Evolutionary conservation across 73 alveolate species (phyloP), one percentile per base, ranked within the genome.

Genomic region (Paramecium octaurelia): DNA sequence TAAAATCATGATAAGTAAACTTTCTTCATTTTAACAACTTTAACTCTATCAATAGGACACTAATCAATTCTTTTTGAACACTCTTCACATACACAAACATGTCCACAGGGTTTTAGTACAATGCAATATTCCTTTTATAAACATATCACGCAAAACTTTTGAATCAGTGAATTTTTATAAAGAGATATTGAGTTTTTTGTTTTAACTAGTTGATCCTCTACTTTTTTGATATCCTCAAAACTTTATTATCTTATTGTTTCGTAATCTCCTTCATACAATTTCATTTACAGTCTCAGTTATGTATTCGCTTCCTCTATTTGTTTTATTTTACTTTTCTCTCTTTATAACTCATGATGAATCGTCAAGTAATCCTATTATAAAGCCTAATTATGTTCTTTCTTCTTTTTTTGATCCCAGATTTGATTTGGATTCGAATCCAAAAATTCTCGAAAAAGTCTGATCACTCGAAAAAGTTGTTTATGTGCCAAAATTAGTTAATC

Each of bases 11-110:
- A 73, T 36, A 73, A 40, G 59, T 36, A 73, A 36, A 73, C 64
- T 73, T 73, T 73, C 35, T 73, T 73, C 60, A 73, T 73, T 11
- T 73, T 73, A 4, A 8, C 6, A 48, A 80, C 24, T 23, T 48
- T 42, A 12, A 24, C 18, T 35, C 91, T 42, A 80, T 80, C 91
- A 11, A 80, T 46, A 40, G 91, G 91, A 80, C 91, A 80, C 3
- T 80, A 16, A 42, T 40, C 73, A 44, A 80, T 46, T n/a, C 29
- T 21, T 21, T 23, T 44, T 48, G 91, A 80, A 23, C 91, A 80
- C 8, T 40, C 38, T 80, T 80, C 91, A 44, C 91, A 80, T 18
- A 80, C 76, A 80, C 91, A 80, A 20, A 80, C 50, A 80, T 80
- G 91, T 23, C 91, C 91, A 80, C 91, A 80, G 5, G 91, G 91